These are phyloP conservation scores for Annulohypoxylon bovei DNA, from an alignment of 495 filamentous ascomycete genomes.

Conservation along the genomic window DNA sequence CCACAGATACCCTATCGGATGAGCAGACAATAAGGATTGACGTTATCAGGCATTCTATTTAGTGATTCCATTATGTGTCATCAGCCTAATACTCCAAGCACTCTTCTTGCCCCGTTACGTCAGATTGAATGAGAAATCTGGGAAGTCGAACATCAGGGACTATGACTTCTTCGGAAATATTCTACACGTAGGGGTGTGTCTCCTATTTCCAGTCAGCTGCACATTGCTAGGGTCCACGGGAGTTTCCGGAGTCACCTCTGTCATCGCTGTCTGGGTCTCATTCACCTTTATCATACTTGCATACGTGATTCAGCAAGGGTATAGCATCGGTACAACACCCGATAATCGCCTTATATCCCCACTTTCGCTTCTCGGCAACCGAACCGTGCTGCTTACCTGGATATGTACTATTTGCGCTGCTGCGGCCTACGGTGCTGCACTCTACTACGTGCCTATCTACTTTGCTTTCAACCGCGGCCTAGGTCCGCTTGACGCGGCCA, in stretches of 20 bases:
- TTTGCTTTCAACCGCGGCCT: slow-evolving; percentile 59
- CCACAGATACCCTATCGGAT: not conserved
- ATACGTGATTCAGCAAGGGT: slow-evolving; percentile 47
- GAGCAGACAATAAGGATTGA: not conserved
- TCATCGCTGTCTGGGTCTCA: slow-evolving; percentile 30
- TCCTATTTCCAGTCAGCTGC: slow-evolving; percentile 29
- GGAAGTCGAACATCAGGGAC: slow-evolving; percentile 49
- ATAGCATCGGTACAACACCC: slow-evolving; percentile 55
- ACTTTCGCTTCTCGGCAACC: slow-evolving; percentile 48
- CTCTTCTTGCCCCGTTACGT: slow-evolving; percentile 60
- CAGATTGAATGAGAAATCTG: slow-evolving; percentile 50
- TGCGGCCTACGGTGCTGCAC: slow-evolving; percentile 48
- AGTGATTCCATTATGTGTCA: slow-evolving; percentile 64
- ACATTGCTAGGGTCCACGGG: slow-evolving; percentile 58
- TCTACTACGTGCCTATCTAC: slow-evolving; percentile 64
- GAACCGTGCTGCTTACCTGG: slow-evolving; percentile 27
- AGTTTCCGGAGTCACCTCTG: slow-evolving; percentile 23
- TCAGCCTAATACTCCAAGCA: slow-evolving; percentile 62
- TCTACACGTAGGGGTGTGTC: slow-evolving; percentile 30
- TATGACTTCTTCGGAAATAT: slow-evolving; percentile 52
- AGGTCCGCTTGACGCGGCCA: slow-evolving; percentile 49
- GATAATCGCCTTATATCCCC: slow-evolving; percentile 62
- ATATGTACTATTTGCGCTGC: slow-evolving; percentile 41
- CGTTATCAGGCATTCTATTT: slow-evolving; percentile 66
- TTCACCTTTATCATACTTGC: slow-evolving; percentile 28